Conservation (phyloP, 2,329 filamentous ascomycete genomes). For the Diaporthe aspalathi region DNA sequence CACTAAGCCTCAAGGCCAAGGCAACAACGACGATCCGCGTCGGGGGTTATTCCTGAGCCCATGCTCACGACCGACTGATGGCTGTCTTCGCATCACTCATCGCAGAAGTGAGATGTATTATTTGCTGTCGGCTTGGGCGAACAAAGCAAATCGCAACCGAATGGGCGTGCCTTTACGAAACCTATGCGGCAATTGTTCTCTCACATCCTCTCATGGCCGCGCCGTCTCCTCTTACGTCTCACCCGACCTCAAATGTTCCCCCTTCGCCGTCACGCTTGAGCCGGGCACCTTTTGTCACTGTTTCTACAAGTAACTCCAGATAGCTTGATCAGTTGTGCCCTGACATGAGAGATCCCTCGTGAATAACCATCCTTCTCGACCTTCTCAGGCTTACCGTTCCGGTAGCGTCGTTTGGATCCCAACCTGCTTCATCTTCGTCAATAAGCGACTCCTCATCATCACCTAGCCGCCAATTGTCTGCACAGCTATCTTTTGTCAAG, state of each 20-base stretch:
- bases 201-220: not conserved
- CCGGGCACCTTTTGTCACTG: not conserved
- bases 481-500: not conserved
- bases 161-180: not conserved
- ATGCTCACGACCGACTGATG: not conserved
- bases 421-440: not conserved
- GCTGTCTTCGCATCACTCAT: not conserved
- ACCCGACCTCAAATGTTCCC: not conserved
- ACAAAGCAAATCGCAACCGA: not conserved
- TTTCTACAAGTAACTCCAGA: not conserved
- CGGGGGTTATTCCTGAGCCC: not conserved
- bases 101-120: not conserved
- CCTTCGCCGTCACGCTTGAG: not conserved
- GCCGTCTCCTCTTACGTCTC: not conserved
- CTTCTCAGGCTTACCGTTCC: not conserved
- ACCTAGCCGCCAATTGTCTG: not conserved
- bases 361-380: not conserved
- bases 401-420: not conserved
- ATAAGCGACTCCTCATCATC: not conserved
- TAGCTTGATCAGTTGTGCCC: no score
- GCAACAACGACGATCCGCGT: not conserved
- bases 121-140: not conserved
- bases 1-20: conserved; percentile 19
- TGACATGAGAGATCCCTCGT: not conserved
- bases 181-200: not conserved